Base-by-base conservation (phyloP, 331 rosid genomes). In the Pyracantha coccinea region DNA sequence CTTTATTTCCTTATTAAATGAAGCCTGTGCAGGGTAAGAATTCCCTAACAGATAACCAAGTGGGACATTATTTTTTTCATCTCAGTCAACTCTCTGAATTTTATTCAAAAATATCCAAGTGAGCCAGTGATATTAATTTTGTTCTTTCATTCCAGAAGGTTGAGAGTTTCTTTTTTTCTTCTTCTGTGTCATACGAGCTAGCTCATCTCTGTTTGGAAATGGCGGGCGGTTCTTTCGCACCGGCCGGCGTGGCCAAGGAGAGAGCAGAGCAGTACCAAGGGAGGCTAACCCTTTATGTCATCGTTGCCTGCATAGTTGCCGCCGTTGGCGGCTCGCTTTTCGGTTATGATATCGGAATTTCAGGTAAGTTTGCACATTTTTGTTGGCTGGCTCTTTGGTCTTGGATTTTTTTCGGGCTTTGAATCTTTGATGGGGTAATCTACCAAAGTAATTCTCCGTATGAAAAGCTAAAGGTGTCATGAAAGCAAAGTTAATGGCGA, bases 291-390 rank as follows among this genome's bases (percentile, higher is more conserved):
- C 27, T 63, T 58, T 84, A 90, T 80, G 97, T 88, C 25, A 32
- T 88, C 78, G 74, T 90, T 38, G 85, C 92, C 33, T 90, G 97
- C 85, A 41, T 89, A 73, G 84, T 90, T 76, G 96, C 96, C 28
- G 97, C 92, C 25, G 60, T 82, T 33, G 97, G 97, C 12, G 97
- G 97, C 23, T 80, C 96, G 21, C 85, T 92, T 28, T 92, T 92
- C 13, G 97, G 97, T 69, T 92, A 92, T 85, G 97, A 92, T 55
- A 78, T 92, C 80, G 97, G 97, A 29, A 84, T 92, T 84, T 90
- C 94, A 90, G 96, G 97, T 91, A 63, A 61, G 33, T 10, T 73
- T 69, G 8, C 15, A 24, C 53, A 28, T 31, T 14, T 78, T 66
- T 20, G 41, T 50, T 44, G 33, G 21, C 55, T 24, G 6, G 10